These are phyloP conservation scores for Schizophyllum amplum DNA, from an alignment of 1,284 basidiomycete genomes.

Conservation along the genomic window DNA sequence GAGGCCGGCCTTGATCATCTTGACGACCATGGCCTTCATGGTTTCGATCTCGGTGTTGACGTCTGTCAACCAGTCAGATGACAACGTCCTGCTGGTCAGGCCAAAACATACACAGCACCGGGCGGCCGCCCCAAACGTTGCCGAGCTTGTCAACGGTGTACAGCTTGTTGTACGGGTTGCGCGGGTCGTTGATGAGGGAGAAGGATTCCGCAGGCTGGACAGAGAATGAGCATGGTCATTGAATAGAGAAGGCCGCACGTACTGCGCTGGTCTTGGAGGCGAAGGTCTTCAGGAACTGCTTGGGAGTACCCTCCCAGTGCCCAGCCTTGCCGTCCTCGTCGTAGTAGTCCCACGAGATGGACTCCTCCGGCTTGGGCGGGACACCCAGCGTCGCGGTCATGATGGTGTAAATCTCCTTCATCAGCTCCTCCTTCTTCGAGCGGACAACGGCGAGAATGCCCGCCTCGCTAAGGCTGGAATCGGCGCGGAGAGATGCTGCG, in stretches of 20 bases:
- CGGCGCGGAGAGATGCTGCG: slow-evolving; percentile 38
- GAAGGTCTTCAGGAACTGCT: slow-evolving; percentile 71
- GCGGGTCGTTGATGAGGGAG: slow-evolving; percentile 92
- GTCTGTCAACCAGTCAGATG: slow-evolving; percentile 38
- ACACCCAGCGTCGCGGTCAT: slow-evolving; percentile 83
- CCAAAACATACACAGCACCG: slow-evolving; percentile 63
- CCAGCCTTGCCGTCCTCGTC: slow-evolving; percentile 74
- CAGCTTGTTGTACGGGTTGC: slow-evolving; percentile 76
- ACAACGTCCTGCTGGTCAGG: background rate
- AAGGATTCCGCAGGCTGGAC: slow-evolving; percentile 61
- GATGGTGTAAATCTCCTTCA: slow-evolving; percentile 83
- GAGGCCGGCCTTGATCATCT: slow-evolving; percentile 81
- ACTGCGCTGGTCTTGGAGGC: slow-evolving; percentile 51
- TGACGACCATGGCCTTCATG: slow-evolving; percentile 77
- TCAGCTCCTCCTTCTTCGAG: slow-evolving; percentile 77
- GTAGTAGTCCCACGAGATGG: slow-evolving; percentile 85
- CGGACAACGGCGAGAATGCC: slow-evolving; percentile 45
- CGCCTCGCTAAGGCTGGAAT: slow-evolving; percentile 33
- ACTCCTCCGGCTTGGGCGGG: slow-evolving; percentile 64
- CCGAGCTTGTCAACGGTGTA: slow-evolving; percentile 92
- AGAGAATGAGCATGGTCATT: background rate
- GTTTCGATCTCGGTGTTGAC: slow-evolving; percentile 83
- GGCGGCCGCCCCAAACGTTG: slow-evolving; percentile 82
- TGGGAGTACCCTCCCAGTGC: slow-evolving; percentile 74
- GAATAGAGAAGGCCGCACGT: slow-evolving; percentile 20